Evolutionary conservation across 345 rosid genomes (phyloP).

Genomic region (Linum trigynum): DNA sequence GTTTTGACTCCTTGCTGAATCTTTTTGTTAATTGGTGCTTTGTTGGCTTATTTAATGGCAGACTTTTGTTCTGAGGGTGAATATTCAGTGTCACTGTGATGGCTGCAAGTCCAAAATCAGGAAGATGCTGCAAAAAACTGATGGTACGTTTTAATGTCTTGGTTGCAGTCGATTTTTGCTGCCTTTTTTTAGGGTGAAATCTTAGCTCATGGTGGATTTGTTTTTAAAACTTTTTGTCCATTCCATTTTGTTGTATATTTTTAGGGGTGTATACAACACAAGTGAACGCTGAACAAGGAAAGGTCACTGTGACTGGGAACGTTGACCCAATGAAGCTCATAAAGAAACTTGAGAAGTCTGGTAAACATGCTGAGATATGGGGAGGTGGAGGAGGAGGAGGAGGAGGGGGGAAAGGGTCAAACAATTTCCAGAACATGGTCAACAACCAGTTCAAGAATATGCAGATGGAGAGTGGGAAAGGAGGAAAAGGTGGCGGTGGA

Average conservation of each 20-base stretch:
- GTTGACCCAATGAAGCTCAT: slow-evolving; percentile 42
- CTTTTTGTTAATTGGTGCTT: neutral
- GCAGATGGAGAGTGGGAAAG: slow-evolving; percentile 30
- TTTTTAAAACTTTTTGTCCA: neutral
- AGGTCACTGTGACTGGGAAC: slow-evolving; percentile 54
- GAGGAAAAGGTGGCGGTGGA: slow-evolving; percentile 13
- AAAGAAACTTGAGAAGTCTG: slow-evolving; percentile 43
- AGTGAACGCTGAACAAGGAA: slow-evolving; percentile 49
- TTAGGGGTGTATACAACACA: slow-evolving; percentile 59
- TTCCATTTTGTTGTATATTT: neutral
- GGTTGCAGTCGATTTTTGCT: no score
- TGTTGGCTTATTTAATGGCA: slow-evolving; percentile 7
- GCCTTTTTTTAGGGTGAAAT: neutral
- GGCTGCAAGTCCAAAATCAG: slow-evolving; percentile 72
- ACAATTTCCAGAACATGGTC: slow-evolving; percentile 25
- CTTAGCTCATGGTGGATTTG: neutral
- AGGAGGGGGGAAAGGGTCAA: slow-evolving; percentile 28
- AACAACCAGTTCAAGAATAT: slow-evolving; percentile 47
- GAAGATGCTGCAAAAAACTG: slow-evolving; percentile 52
- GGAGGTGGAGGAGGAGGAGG: slow-evolving; percentile 27
- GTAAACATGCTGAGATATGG: slow-evolving; percentile 56
- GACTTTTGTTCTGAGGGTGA: slow-evolving; percentile 63
- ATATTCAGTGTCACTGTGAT: slow-evolving; percentile 67
- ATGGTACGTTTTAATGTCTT: slow-evolving; percentile 28
- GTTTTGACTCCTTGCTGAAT: neutral